Conservation (phyloP, 352 stramenopile species). For the Globisporangium splendens region DNA sequence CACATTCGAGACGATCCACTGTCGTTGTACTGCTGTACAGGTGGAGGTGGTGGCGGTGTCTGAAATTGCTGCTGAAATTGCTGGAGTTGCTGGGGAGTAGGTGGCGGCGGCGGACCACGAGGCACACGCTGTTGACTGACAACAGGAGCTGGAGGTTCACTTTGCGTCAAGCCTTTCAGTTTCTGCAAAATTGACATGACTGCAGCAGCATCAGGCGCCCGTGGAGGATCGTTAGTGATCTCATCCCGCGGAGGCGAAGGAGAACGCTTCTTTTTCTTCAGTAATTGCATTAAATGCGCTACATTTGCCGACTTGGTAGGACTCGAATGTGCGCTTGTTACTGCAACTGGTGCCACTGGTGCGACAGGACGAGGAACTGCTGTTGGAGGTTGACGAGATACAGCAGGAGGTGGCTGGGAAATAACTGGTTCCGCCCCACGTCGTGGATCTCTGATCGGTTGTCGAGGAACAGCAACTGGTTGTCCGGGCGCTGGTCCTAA, state of each 20-base stretch:
- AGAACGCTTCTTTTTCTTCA: conserved; percentile 63
- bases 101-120: neutral
- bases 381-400: neutral
- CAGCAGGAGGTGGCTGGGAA: neutral
- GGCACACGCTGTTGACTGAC: neutral
- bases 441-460: conserved; percentile 9
- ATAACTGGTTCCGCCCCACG: conserved; percentile 1
- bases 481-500: conserved; percentile 5
- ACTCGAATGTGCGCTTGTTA: neutral
- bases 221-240: conserved; percentile 59
- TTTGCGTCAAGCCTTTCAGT: conserved; percentile 54
- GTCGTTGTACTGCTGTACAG: conserved; percentile 28
- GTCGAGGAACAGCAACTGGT: neutral
- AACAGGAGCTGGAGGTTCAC: conserved; percentile 7
- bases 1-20: conserved; percentile 62
- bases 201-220: conserved; percentile 53
- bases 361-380: neutral
- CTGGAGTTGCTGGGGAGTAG: conserved; percentile 11
- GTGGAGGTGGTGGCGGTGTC: conserved; percentile 1
- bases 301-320: conserved; percentile 63
- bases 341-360: neutral
- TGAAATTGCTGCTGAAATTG: conserved; percentile 6
- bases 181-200: conserved; percentile 88
- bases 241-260: conserved; percentile 25
- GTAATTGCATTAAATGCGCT: conserved; percentile 75